Evolutionary conservation across 2,329 filamentous ascomycete species (phyloP).

Genomic region (Fusarium illudens): DNA sequence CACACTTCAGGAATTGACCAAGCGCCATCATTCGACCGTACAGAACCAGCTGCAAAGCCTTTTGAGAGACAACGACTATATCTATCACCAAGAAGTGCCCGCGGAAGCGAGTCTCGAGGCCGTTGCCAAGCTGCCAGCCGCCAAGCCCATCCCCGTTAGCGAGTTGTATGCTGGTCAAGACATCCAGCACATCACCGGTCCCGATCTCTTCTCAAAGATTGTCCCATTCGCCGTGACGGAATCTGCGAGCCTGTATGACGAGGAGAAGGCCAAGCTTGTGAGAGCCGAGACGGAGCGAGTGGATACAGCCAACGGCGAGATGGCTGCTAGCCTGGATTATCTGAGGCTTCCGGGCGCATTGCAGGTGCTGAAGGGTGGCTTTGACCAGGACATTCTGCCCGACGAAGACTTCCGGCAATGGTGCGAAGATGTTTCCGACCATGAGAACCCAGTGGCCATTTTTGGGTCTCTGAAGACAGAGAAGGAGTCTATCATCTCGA

Average conservation of each 20-base stretch:
- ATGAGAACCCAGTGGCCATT: constrained; percentile 79
- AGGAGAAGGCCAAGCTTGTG: constrained; percentile 96
- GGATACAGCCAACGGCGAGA: constrained; percentile 91
- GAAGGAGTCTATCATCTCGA: constrained; percentile 76
- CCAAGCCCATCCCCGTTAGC: constrained; percentile 95
- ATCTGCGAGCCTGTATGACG: constrained; percentile 95
- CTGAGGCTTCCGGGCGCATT: constrained; percentile 88
- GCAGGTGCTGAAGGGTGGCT: constrained; percentile 90
- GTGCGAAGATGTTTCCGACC: constrained; percentile 91
- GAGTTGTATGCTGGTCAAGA: constrained; percentile 97
- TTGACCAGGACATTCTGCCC: constrained; percentile 86
- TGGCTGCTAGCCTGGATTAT: constrained; percentile 95
- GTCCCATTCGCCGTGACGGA: constrained; percentile 96
- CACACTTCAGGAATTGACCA: constrained; percentile 80
- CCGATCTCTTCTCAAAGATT: constrained; percentile 96
- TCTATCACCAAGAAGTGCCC: constrained; percentile 94
- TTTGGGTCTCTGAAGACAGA: constrained; percentile 82
- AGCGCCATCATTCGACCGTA: constrained; percentile 80
- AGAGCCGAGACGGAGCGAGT: constrained; percentile 93
- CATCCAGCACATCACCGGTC: constrained; percentile 95
- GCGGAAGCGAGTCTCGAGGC: constrained; percentile 81
- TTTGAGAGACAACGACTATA: constrained; percentile 95
- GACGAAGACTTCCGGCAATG: constrained; percentile 93
- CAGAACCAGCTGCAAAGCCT: constrained; percentile 82
- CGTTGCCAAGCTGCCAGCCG: constrained; percentile 90